Base-by-base conservation (phyloP, 495 filamentous ascomycete species). In the Tricharina praecox region DNA sequence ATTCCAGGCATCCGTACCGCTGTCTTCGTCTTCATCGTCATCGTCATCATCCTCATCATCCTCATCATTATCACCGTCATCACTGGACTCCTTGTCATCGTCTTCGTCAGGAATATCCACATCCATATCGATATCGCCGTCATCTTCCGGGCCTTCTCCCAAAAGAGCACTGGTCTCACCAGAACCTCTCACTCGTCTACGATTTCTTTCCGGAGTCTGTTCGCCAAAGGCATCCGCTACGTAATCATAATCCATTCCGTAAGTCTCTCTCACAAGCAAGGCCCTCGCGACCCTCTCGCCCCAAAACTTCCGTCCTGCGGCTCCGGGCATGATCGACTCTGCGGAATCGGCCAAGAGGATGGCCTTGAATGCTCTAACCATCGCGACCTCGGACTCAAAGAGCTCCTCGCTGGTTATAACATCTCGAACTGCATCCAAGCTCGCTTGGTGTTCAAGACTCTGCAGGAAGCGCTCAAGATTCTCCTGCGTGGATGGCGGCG, bases 221-320 rank as follows among this genome's bases (percentile, higher is more conserved):
- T n/a, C 46, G 9, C 15, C 52, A 44, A 82, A 83, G 2, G 77
- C 77, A 11, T 66, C 66, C 54, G 81, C 76, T 40, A 76, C 70
- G 51, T 70, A 74, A 8, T 60, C 61, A 61, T 71, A 79, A 30
- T 74, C 69, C 37, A 82, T 62, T 4, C 66, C 68, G 42, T 70
- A 68, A 0, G 68, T 72, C n/a, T 71, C 71, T 44, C 71, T 72
- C 70, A 79, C 69, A 40, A 85, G 54, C 2, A 83, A 48, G 0
- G 75, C 72, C 35, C 79, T 65, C 3, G 68, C 76, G 4, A 82
- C 74, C 34, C 71, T 72, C 20, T 58, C 53, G 8, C 67, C 68
- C 79, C 79, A 83, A 53, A 77, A 79, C 13, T 66, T 62, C 16
- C 58, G 63, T 9, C 71, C 66, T 4, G 67, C 66, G 32, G 8